Evolutionary conservation across 2,329 filamentous ascomycete species (phyloP).

Genomic region (Didymellaceae sp.): DNA sequence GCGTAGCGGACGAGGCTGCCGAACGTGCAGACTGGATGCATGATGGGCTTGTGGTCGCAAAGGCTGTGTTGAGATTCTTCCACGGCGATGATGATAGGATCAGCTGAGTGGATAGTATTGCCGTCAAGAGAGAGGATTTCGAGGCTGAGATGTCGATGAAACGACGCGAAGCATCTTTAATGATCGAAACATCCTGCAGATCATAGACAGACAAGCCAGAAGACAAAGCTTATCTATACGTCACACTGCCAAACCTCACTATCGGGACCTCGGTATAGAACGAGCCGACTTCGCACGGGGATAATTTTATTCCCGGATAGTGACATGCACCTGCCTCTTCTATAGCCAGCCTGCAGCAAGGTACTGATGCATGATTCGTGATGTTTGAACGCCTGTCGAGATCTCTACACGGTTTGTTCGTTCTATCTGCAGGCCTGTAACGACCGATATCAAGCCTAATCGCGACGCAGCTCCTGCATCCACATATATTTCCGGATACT

Average conservation of each 20-base stretch:
- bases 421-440: too few species aligned
- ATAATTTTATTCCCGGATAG: constrained; percentile 8
- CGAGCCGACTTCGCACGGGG: constrained; percentile 6
- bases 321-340: constrained; percentile 1
- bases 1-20: constrained; percentile 45
- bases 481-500: constrained; percentile 2
- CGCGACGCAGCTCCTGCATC: background rate
- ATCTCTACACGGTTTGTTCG: too few species aligned
- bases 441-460: too few species aligned
- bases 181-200: too few species aligned
- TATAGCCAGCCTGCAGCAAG: background rate
- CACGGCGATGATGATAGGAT: constrained; percentile 41
- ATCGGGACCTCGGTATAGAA: constrained; percentile 1
- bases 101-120: too few species aligned
- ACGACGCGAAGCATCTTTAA: too few species aligned
- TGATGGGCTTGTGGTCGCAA: constrained; percentile 38
- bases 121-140: too few species aligned
- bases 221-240: constrained; percentile 7
- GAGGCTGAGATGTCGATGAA: too few species aligned
- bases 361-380: background rate
- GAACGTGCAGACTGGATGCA: constrained; percentile 43
- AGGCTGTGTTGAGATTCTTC: constrained; percentile 42
- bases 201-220: too few species aligned
- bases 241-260: background rate
- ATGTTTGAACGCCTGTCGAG: background rate